Evolutionary conservation across 139 green algal genomes (phyloP), one percentile per base, ranked within the genome.

Genomic region (Chlamydomonas asymmetrica): DNA sequence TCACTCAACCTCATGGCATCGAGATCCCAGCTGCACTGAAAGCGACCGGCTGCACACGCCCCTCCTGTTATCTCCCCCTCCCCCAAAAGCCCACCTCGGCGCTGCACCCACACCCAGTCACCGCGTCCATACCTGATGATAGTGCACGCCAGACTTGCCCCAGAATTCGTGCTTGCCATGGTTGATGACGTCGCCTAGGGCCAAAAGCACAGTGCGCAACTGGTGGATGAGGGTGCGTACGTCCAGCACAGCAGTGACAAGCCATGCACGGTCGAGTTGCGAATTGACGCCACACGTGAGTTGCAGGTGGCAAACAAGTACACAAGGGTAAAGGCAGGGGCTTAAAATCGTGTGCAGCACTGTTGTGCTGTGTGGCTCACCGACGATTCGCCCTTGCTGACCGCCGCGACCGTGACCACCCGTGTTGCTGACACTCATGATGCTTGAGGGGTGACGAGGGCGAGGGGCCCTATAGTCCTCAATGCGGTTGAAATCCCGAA

Each of bases 121-220:
- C n/a, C n/a, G n/a, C n/a, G n/a, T n/a, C n/a, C n/a, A n/a, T n/a
- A 72, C 76, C 59, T 87, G 81, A 73, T 90, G 84, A 80, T 92
- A 92, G 71, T 92, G 87, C 68, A 88, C 77, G 59, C 70, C 66
- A 10, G 62, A 34, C 54, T 80, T 80, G 64, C 84, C 87, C 87
- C 87, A 92, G 75, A 90, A 92, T 71, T 79, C 29, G 56, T 92
- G 79, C 78, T 92, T 92, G 78, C 87, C 84, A 61, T 87, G 84
- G 79, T 87, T 89, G 77, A 89, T 89, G 22, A 89, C 80, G 34
- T 89, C 84, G 9, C 84, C 80, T 85, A 60, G 5, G 45, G n/a
- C 9, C 56, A 27, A 27, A 22, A 16, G 45, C 45, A 52, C 13
- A 68, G 31, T 34, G 48, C 31, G 48, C n/a, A 41, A 68, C 25